Conservation (phyloP, 108 stramenopile species). For the Licmophora abbreviata region DNA sequence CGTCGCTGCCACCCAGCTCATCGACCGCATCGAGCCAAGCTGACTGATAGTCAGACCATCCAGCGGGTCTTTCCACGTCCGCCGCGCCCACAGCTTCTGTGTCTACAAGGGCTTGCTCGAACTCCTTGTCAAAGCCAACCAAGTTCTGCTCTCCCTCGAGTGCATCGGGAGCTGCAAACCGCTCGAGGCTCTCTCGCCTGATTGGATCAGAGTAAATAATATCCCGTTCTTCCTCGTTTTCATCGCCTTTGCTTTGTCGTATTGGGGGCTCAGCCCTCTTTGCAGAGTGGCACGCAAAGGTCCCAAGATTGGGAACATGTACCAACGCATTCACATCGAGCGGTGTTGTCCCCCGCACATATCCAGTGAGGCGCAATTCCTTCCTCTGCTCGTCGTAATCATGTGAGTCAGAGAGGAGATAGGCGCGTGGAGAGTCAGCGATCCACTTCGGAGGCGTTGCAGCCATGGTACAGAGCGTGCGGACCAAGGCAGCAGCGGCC, state of each 20-base stretch:
- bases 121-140: conserved; percentile 91
- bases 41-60: conserved; percentile 94
- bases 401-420: conserved; percentile 57
- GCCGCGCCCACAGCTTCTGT: conserved; percentile 39
- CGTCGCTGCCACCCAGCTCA: conserved; percentile 52
- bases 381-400: conserved; percentile 37
- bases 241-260: conserved; percentile 11
- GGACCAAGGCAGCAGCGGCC: conserved; percentile 41
- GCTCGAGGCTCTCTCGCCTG: conserved; percentile 64
- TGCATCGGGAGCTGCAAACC: conserved; percentile 89
- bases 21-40: conserved; percentile 91
- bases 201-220: conserved; percentile 35
- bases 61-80: conserved; percentile 68
- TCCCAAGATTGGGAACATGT: conserved; percentile 87
- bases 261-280: conserved; percentile 1
- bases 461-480: conserved; percentile 62
- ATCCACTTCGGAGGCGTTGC: conserved; percentile 73
- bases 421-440: conserved; percentile 55
- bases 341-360: conserved; percentile 80
- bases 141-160: conserved; percentile 98
- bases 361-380: conserved; percentile 81
- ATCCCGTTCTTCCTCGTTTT: conserved; percentile 15
- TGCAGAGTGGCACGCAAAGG: conserved; percentile 32
- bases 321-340: conserved; percentile 78
- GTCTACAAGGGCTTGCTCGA: conserved; percentile 24